Percentiles rank a stretch among this genome's conserved stretches.
Evolutionary conservation across 1,284 basidiomycete species (phyloP).

Genomic region (Moniliella sp.): DNA sequence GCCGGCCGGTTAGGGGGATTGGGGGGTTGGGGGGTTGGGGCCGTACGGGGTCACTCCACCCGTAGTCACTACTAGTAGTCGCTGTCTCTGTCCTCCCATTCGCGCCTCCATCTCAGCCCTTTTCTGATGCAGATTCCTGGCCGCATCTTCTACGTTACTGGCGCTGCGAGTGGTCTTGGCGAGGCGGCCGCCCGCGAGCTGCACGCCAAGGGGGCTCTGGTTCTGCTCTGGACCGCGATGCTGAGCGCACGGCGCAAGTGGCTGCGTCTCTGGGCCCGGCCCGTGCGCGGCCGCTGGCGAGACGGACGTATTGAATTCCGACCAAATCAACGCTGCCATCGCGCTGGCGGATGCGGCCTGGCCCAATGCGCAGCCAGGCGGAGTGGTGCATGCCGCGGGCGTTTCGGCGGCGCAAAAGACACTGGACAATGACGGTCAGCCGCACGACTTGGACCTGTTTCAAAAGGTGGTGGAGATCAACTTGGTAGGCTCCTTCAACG

Average conservation of each 20-base stretch:
- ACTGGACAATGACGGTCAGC: slow-evolving; percentile 20
- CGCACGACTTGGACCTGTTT: slow-evolving; percentile 28
- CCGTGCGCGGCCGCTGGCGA: slow-evolving; percentile 8
- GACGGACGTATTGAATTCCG: slow-evolving; percentile 27
- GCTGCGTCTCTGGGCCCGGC: not conserved
- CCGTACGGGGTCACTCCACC: too few species aligned
- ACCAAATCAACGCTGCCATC: slow-evolving; percentile 17
- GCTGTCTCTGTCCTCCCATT: too few species aligned
- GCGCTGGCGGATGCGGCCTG: slow-evolving; percentile 10
- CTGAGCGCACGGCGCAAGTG: slow-evolving; percentile 2
- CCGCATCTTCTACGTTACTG: slow-evolving; percentile 19
- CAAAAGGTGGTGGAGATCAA: slow-evolving; percentile 27
- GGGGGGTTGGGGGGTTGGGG: too few species aligned
- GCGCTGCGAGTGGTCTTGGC: slow-evolving; percentile 29
- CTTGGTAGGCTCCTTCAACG: slow-evolving; percentile 31
- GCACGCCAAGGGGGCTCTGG: slow-evolving; percentile 13
- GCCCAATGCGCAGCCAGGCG: slow-evolving; percentile 16
- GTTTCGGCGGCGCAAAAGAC: slow-evolving; percentile 33
- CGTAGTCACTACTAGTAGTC: too few species aligned
- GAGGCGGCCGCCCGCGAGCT: slow-evolving; percentile 16
- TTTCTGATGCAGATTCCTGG: too few species aligned
- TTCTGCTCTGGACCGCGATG: slow-evolving; percentile 22
- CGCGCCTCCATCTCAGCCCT: too few species aligned
- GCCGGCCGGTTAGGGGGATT: too few species aligned
- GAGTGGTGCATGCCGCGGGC: slow-evolving; percentile 32